Evolutionary conservation across 2,329 filamentous ascomycete genomes (phyloP).

Genomic region (Neofusicoccum sp.): DNA sequence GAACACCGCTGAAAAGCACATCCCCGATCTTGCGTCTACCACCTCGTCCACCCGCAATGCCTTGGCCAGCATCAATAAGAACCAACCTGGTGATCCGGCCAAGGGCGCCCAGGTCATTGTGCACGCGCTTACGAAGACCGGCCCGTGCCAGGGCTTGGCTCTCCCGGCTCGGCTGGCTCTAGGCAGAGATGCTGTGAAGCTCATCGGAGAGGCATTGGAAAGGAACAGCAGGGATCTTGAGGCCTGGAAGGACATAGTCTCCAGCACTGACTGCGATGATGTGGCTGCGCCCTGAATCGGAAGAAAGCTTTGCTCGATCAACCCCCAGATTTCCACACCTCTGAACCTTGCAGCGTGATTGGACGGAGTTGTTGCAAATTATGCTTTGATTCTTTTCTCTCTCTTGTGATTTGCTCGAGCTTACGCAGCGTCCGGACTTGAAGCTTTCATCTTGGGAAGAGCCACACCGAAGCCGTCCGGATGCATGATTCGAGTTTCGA

Average conservation of each 20-base stretch:
- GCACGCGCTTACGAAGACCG: slow-evolving; percentile 58
- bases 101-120: slow-evolving; percentile 58
- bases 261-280: background rate
- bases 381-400: no score
- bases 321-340: no score
- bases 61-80: background rate
- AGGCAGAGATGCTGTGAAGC: background rate
- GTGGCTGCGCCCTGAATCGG: no score
- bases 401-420: no score
- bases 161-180: background rate
- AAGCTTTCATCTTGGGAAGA: no score
- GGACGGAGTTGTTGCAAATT: no score
- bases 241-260: background rate
- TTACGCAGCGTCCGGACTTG: no score
- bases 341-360: no score
- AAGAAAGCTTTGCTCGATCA: no score
- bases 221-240: background rate
- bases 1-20: slow-evolving; percentile 28
- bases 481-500: no score
- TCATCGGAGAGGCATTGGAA: background rate
- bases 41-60: no score
- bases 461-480: no score
- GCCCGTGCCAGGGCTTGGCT: slow-evolving; percentile 37
- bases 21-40: slow-evolving; percentile 31
- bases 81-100: slow-evolving; percentile 57